A percentile compares a stretch with the other conserved stretches of the same genome.
These are phyloP conservation scores for Pseudogymnoascus sp. DNA, from an alignment of 2,329 filamentous ascomycete genomes.

Conservation along the genomic window DNA sequence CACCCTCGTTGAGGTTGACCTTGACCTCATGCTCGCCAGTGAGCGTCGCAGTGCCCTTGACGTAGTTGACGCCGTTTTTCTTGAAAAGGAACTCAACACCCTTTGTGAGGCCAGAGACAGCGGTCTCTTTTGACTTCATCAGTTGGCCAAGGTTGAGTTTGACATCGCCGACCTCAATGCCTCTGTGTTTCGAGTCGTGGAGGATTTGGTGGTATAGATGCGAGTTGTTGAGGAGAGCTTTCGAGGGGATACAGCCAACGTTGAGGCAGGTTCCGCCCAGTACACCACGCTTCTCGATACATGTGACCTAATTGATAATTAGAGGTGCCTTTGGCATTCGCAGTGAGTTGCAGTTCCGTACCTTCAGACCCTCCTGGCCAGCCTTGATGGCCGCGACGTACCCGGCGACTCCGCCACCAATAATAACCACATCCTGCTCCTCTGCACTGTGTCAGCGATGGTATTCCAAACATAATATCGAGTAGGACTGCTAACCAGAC, in stretches of 20 bases:
- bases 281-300: constrained; percentile 94
- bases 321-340: constrained; percentile 11
- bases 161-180: constrained; percentile 95
- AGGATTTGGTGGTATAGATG: constrained; percentile 95
- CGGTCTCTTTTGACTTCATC: constrained; percentile 98
- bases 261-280: constrained; percentile 97
- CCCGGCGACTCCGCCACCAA: constrained; percentile 94
- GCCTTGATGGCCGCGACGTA: constrained; percentile 99
- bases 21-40: constrained; percentile 84
- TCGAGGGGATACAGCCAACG: constrained; percentile 98
- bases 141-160: constrained; percentile 91
- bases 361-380: constrained; percentile 93
- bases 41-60: constrained; percentile 88
- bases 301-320: constrained; percentile 60
- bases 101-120: constrained; percentile 83
- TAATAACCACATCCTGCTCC: constrained; percentile 95
- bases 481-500: constrained; percentile 28
- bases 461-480: constrained; percentile 40
- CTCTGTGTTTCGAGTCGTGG: constrained; percentile 93
- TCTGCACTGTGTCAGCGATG: constrained; percentile 58
- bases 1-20: constrained; percentile 82
- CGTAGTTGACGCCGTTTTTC: constrained; percentile 98
- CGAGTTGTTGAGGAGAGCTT: constrained; percentile 99
- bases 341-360: constrained; percentile 33
- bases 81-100: constrained; percentile 97